Base-by-base conservation (phyloP, 441 rosid genomes). In the Erodium chrysanthum region DNA sequence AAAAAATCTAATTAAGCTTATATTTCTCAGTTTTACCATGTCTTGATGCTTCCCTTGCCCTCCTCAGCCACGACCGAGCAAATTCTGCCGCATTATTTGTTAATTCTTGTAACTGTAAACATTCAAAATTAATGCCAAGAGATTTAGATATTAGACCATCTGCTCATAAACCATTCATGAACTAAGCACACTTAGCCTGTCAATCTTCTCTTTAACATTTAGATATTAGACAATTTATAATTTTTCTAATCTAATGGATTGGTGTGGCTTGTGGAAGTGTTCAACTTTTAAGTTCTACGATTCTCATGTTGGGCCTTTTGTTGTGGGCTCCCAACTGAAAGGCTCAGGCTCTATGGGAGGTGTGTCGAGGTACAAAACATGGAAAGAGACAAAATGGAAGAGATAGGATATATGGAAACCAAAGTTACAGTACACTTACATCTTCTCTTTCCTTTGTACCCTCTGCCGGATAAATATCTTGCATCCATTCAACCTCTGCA, bases 401-500 rank as follows among this genome's bases (percentile, higher is more conserved):
- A 29, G 66, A 63, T 29, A 33, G 21, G 25, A 23, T n/a, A 48
- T n/a, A 15, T 33, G 56, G 11, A n/a, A 61, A 50, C 50, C 15
- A 61, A n/a, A 52, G 14, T 65, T 67, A 68, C 64, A 67, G 66
- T 1, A 20, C 33, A 56, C 88, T 76, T 82, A 91, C 99, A 44
- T 83, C 79, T 18, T 75, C 77, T 80, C 75, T 82, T 10, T 76
- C 87, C 72, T 71, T 77, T 3, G 78, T 77, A 22, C 71, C 79
- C 73, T 75, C 77, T 61, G 89, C 90, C 64, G 82, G 75, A 64
- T 8, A 66, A 74, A 61, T 72, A 80, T 94, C 99, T 62, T 79
- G 84, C 40, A 91, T 77, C 97, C 99, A 94, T 78, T 88, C 92
- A 79, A 90, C 91, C 78, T 89, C 92, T 62, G 99, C 96, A 74